phyloP scores from a whole-genome alignment of 352 stramenopile genomes.

The Phytophthora ohioensis region DNA sequence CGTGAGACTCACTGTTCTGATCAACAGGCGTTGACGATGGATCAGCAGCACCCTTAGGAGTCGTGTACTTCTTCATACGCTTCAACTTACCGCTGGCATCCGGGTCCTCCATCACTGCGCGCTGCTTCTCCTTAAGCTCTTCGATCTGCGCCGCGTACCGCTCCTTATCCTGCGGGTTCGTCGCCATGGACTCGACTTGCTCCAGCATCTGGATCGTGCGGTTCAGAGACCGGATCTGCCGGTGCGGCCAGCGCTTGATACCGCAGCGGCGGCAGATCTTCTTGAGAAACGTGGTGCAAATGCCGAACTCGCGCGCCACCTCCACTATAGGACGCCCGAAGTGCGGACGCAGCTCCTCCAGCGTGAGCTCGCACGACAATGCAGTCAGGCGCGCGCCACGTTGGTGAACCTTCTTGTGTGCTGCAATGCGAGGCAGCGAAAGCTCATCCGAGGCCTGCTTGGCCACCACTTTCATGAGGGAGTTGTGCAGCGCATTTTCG shows the following conservation, averaged over 20 bases:
- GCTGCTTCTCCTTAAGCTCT: slow-evolving; percentile 71
- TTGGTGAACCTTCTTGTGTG: slow-evolving; percentile 37
- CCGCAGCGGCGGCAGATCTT: slow-evolving; percentile 74
- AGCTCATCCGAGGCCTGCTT: slow-evolving; percentile 36
- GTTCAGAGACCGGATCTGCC: slow-evolving; percentile 73
- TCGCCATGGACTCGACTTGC: slow-evolving; percentile 59
- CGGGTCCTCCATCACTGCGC: slow-evolving; percentile 71
- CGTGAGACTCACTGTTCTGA: slow-evolving; percentile 3
- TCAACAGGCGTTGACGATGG: slow-evolving; percentile 5
- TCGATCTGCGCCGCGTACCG: slow-evolving; percentile 68
- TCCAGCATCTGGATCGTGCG: slow-evolving; percentile 82
- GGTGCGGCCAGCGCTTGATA: slow-evolving; percentile 75
- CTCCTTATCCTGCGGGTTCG: slow-evolving; percentile 49
- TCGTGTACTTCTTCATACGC: slow-evolving; percentile 62
- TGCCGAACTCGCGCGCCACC: slow-evolving; percentile 72
- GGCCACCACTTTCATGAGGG: slow-evolving; percentile 54
- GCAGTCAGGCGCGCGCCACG: slow-evolving; percentile 58
- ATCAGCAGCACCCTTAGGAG: slow-evolving; percentile 22
- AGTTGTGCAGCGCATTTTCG: slow-evolving; percentile 39
- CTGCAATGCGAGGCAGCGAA: slow-evolving; percentile 12
- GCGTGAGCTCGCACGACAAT: slow-evolving; percentile 61
- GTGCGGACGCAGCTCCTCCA: slow-evolving; percentile 68
- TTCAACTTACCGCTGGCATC: slow-evolving; percentile 69
- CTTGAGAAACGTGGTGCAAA: slow-evolving; percentile 83
- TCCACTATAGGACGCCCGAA: slow-evolving; percentile 75